Percentiles rank a stretch among this genome's conserved stretches.
Conservation (phyloP, 2,329 filamentous ascomycete genomes). For the Cladosporium colombiae region DNA sequence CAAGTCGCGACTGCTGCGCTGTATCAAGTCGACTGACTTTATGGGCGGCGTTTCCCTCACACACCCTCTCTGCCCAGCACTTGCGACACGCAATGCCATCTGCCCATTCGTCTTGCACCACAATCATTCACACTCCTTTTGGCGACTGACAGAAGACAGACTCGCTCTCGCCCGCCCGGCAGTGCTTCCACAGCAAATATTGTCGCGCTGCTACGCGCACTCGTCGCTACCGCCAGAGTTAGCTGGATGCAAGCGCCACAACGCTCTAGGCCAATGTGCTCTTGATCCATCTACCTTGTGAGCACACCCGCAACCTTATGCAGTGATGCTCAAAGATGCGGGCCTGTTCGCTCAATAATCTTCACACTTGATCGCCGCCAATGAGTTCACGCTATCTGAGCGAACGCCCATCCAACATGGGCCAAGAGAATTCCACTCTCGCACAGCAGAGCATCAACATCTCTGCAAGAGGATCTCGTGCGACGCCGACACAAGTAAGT, state of each 20-base stretch:
- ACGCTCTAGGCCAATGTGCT: background rate
- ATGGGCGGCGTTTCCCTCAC: background rate
- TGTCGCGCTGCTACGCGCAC: background rate
- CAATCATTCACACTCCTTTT: background rate
- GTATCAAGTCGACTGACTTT: background rate
- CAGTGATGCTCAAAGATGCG: background rate
- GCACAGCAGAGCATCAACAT: conserved; percentile 11
- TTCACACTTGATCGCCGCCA: background rate
- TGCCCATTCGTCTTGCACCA: background rate
- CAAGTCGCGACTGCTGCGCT: conserved; percentile 1
- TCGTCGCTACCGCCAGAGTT: background rate
- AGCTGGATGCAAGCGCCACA: background rate
- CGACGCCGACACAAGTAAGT: conserved; percentile 11
- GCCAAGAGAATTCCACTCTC: conserved; percentile 1
- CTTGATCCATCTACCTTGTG: background rate
- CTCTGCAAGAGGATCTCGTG: conserved; percentile 5
- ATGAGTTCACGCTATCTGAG: conserved; percentile 1
- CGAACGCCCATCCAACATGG: conserved; percentile 12
- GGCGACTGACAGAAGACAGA: background rate
- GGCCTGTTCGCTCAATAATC: background rate
- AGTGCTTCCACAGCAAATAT: background rate
- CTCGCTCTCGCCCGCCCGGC: background rate
- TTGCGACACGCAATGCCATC: background rate
- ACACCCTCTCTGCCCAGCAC: background rate
- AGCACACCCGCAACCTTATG: background rate